Percentiles rank a stretch among this genome's conserved stretches.
These are phyloP conservation scores for Austroboletus niveus DNA, from an alignment of 1,284 basidiomycete species.

Conservation along the genomic window DNA sequence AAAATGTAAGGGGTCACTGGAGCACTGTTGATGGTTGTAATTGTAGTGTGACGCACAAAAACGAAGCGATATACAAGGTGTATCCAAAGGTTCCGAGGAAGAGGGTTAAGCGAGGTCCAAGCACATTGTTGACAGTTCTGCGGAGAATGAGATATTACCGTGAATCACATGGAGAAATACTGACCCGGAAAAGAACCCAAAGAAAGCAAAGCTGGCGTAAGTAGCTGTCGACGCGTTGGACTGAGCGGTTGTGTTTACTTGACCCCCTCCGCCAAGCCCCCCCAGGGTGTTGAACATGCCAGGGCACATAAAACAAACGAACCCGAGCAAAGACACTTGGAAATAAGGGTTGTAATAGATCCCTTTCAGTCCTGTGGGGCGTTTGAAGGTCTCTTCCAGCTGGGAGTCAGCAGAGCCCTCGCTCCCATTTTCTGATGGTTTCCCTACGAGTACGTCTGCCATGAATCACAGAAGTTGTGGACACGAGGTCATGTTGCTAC, in stretches of 20 bases:
- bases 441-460: slow-evolving; percentile 18
- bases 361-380: slow-evolving; percentile 31
- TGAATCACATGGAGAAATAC: slow-evolving; percentile 10
- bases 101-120: slow-evolving; percentile 73
- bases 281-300: slow-evolving; percentile 34
- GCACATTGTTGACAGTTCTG: slow-evolving; percentile 73
- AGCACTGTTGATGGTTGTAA: neutral
- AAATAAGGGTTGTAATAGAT: slow-evolving; percentile 39
- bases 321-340: slow-evolving; percentile 39
- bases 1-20: neutral
- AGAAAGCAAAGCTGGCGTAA: slow-evolving; percentile 66
- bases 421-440: slow-evolving; percentile 19
- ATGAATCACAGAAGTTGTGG: slow-evolving; percentile 3
- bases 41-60: slow-evolving; percentile 46
- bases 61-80: slow-evolving; percentile 71
- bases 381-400: slow-evolving; percentile 23
- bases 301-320: slow-evolving; percentile 43
- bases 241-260: slow-evolving; percentile 55
- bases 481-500: no score
- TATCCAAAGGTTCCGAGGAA: slow-evolving; percentile 71
- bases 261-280: slow-evolving; percentile 71
- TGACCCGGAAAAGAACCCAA: slow-evolving; percentile 42
- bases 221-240: slow-evolving; percentile 67
- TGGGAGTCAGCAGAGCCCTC: slow-evolving; percentile 20
- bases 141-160: neutral